Base-by-base conservation (phyloP, 2,329 filamentous ascomycete species). In the Penicillium sp. region DNA sequence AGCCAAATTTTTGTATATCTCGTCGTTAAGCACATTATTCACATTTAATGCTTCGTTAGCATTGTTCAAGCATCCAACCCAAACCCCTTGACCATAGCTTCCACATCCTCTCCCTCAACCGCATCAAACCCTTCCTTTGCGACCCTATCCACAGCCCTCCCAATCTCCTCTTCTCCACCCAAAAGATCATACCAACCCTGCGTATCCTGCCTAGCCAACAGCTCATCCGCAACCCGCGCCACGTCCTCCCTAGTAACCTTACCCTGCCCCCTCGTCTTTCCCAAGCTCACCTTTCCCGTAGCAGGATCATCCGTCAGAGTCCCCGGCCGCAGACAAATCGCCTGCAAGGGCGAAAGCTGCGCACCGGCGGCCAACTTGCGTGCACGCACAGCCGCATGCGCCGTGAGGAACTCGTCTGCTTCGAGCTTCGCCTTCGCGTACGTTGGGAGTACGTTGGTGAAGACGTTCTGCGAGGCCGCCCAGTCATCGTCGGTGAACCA, bases 351-450 rank as follows among this genome's bases (percentile, higher is more conserved):
- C 47, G n/a, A 13, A 7, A n/a, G 15, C 35, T n/a, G 29, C 38
- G 64, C 58, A 41, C 62, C 65, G 0, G 51, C 41, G 0, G 61
- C 52, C 3, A 66, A 53, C n/a, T 69, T 63, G 23, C 64, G 63
- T 55, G 73, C 72, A 23, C 77, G 71, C 66, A 70, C 73, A 59
- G 72, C 73, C 8, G 78, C 74, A 41, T 82, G 68, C 5, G 83
- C 80, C 9, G 82, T 82, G 67, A 86, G 74, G 55, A 83, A 83
- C 71, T 86, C 83, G 64, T 86, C 84, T 1, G 84, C 84, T 23
- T 83, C 84, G 30, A 84, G 76, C 67, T 86, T 86, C 19, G 84
- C 84, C 47, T 81, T 76, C 65, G 78, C 82, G 67, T 86, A 86
- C 11, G 80, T 75, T 1, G 83, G 81, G 19, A 86, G 73, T 0